Conservation (phyloP, 1,284 basidiomycete genomes). For the Cutaneotrichosporon cyanovorans region DNA sequence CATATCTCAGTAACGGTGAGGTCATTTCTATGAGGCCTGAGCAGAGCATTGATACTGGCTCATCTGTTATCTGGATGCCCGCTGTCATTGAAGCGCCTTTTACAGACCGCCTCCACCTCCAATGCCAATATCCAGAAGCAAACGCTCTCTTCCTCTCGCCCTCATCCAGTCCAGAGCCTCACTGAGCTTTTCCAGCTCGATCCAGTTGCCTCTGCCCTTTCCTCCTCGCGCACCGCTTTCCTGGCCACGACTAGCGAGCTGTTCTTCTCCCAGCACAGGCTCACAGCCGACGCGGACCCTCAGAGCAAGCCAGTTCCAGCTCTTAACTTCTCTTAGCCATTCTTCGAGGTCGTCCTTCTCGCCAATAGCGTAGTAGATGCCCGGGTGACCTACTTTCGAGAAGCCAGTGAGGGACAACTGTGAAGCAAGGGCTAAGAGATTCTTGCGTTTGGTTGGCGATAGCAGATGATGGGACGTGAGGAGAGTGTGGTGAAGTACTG, state of each 20-base stretch:
- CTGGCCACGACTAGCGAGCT: constrained; percentile 15
- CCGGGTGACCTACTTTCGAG: constrained; percentile 65
- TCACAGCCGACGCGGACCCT: constrained; percentile 51
- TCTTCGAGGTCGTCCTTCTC: constrained; percentile 52
- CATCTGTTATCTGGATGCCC: too few relatives aligned
- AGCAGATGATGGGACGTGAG: constrained; percentile 67
- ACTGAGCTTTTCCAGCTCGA: constrained; percentile 60
- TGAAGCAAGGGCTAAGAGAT: constrained; percentile 56
- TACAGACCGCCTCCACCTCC: too few relatives aligned
- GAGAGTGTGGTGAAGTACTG: constrained; percentile 52
- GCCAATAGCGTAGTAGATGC: constrained; percentile 63
- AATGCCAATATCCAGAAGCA: constrained; percentile 60
- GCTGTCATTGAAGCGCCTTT: too few relatives aligned
- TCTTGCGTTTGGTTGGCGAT: constrained; percentile 60
- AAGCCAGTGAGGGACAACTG: constrained; percentile 57
- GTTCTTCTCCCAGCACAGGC: constrained; percentile 14
- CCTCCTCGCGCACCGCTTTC: constrained; percentile 29
- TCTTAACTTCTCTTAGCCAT: constrained; percentile 60
- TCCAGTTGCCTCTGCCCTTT: constrained; percentile 39
- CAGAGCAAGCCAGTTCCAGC: constrained; percentile 70
- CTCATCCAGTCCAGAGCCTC: constrained; percentile 63
- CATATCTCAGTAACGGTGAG: too few relatives aligned
- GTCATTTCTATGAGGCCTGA: too few relatives aligned
- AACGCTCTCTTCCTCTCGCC: constrained; percentile 50
- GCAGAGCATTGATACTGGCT: too few relatives aligned